Evolutionary conservation across 23 red algal genomes (phyloP).

Genomic region (Gracilaria caudata): DNA sequence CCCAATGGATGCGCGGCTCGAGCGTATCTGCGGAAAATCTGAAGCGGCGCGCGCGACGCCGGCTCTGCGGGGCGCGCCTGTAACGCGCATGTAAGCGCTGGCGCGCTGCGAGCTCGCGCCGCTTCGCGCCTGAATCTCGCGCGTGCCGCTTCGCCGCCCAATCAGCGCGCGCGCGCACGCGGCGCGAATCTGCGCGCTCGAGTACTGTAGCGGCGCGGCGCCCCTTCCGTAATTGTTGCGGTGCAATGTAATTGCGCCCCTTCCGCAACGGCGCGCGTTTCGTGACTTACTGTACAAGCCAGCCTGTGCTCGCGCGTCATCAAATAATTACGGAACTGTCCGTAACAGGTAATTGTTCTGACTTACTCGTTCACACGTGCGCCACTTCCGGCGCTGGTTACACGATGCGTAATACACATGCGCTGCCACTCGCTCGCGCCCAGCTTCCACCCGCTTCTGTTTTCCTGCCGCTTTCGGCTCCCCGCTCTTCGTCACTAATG

Average conservation of each 20-base stretch:
- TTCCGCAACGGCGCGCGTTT: background rate
- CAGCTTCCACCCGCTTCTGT: background rate
- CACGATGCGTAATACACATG: too few species aligned
- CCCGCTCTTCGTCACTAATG: too few species aligned
- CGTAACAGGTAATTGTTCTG: too few species aligned
- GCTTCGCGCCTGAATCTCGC: constrained; percentile 24
- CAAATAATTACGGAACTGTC: too few species aligned
- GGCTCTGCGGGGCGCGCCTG: background rate
- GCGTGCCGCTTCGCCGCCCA: constrained; percentile 8
- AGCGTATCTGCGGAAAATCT: background rate
- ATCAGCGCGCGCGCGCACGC: background rate
- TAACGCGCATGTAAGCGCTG: constrained; percentile 4
- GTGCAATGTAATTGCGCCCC: too few species aligned
- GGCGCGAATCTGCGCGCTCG: background rate
- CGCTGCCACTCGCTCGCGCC: background rate
- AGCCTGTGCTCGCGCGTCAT: background rate
- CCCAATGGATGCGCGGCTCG: background rate
- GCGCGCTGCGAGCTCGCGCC: background rate
- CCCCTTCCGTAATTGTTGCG: background rate
- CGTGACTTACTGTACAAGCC: background rate
- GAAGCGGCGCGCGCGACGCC: background rate
- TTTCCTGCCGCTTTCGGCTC: background rate
- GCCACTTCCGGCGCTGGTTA: too few species aligned
- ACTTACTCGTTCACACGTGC: background rate
- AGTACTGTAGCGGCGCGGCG: too few species aligned